phyloP scores from a whole-genome alignment of 2,329 filamentous ascomycete genomes.

The Trichoderma atrobrunneum region DNA sequence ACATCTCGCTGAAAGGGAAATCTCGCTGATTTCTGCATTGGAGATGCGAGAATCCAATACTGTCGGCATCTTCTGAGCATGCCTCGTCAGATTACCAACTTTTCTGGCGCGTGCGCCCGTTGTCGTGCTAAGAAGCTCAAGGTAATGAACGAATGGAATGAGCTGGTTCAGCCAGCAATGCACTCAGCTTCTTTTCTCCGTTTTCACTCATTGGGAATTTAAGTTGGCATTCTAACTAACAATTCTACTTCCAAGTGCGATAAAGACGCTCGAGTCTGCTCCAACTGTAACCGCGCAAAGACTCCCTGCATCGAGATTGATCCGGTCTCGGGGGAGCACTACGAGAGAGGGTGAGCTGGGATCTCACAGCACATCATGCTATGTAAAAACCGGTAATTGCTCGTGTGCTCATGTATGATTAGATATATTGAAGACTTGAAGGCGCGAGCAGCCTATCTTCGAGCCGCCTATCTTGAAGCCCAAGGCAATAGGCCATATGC shows the following conservation, averaged over 20 bases:
- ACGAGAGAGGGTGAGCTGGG: slow-evolving; percentile 14
- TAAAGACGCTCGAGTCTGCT: slow-evolving; percentile 13
- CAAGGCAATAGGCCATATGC: not conserved
- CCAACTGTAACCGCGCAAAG: slow-evolving; percentile 10
- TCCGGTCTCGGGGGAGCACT: slow-evolving; percentile 11
- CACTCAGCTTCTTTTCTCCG: not conserved
- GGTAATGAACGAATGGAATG: not conserved
- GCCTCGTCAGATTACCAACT: slow-evolving; percentile 13
- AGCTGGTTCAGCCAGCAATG: not conserved
- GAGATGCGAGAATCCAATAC: not conserved
- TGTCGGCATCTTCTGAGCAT: not conserved
- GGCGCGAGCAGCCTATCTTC: not conserved
- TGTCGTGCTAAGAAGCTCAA: slow-evolving; percentile 16
- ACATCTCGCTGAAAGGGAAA: not conserved
- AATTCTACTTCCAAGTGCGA: not conserved
- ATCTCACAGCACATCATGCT: not conserved
- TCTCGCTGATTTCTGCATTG: not conserved
- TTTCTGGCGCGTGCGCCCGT: slow-evolving; percentile 15
- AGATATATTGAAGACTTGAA: slow-evolving; percentile 19
- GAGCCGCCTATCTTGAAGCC: slow-evolving; percentile 1
- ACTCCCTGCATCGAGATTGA: slow-evolving; percentile 12
- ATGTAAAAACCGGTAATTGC: not conserved
- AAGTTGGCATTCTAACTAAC: not conserved
- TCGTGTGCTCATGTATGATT: not conserved
- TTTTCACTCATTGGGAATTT: not conserved